Evolutionary conservation across 1,139 yeast species (phyloP).

Genomic region (Nakaseomyces uthaithaninus): DNA sequence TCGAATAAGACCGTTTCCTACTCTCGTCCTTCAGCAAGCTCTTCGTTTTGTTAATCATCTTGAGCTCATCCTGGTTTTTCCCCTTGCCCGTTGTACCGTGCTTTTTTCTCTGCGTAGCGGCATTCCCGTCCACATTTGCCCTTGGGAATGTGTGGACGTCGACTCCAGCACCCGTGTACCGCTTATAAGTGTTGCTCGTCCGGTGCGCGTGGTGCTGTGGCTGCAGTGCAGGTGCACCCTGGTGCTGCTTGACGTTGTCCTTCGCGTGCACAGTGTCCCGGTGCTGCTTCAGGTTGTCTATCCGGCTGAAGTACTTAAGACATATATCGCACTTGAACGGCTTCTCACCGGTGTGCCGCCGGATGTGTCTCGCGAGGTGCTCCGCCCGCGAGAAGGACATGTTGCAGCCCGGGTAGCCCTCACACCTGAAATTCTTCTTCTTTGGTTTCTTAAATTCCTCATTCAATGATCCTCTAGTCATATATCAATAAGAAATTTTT

Average conservation of each 20-base stretch:
- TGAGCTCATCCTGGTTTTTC: not conserved
- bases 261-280: constrained; percentile 75
- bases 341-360: constrained; percentile 93
- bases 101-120: not conserved
- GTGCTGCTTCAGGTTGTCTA: constrained; percentile 88
- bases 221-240: constrained; percentile 1
- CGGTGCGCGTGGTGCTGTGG: not conserved
- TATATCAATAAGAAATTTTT: too few species aligned
- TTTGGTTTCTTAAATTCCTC: constrained; percentile 5
- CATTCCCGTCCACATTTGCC: constrained; percentile 4
- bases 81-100: not conserved
- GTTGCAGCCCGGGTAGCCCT: constrained; percentile 81
- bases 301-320: constrained; percentile 67
- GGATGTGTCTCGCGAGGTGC: constrained; percentile 83
- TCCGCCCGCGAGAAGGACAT: constrained; percentile 88
- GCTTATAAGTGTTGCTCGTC: not conserved
- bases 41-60: not conserved
- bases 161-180: not conserved
- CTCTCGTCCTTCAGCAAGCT: constrained; percentile 1
- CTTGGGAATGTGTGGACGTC: not conserved
- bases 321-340: constrained; percentile 86
- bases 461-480: too few species aligned
- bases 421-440: constrained; percentile 51
- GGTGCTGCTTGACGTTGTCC: not conserved
- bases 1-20: constrained; percentile 2